These are phyloP conservation scores for Sporothrix protearum DNA, from an alignment of 2,329 filamentous ascomycete genomes.

Conservation along the genomic window DNA sequence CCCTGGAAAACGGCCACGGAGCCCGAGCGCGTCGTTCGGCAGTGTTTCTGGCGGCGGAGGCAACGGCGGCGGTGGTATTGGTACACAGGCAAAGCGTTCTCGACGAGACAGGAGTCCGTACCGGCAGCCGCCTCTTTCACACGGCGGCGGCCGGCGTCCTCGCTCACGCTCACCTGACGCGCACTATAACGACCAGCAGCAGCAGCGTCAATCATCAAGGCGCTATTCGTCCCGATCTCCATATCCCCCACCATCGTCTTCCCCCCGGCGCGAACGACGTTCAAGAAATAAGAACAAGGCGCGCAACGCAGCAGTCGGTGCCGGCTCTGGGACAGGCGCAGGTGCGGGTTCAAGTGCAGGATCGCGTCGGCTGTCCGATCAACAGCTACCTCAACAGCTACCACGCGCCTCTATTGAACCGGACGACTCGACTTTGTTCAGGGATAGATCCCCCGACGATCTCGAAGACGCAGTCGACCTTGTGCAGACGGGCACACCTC, in stretches of 20 bases:
- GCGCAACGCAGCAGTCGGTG: neutral
- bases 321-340: no score
- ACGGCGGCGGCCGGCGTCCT: neutral
- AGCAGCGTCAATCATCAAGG: neutral
- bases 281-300: slow-evolving; percentile 30
- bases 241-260: slow-evolving; percentile 27
- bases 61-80: neutral
- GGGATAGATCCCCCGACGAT: neutral
- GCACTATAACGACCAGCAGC: neutral
- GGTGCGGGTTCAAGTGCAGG: no score
- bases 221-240: slow-evolving; percentile 15
- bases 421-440: slow-evolving; percentile 29
- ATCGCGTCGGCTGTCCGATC: neutral
- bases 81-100: slow-evolving; percentile 26
- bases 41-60: neutral
- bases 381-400: slow-evolving; percentile 22
- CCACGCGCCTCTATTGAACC: slow-evolving; percentile 20
- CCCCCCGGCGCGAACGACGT: slow-evolving; percentile 31
- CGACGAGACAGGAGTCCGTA: slow-evolving; percentile 19
- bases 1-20: slow-evolving; percentile 33
- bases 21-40: slow-evolving; percentile 30
- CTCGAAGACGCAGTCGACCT: slow-evolving; percentile 9
- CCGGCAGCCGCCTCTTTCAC: slow-evolving; percentile 1
- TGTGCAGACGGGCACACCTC: neutral
- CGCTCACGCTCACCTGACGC: slow-evolving; percentile 15